These are phyloP conservation scores for Verticillium longisporum DNA, from an alignment of 2,329 filamentous ascomycete species.

Conservation along the genomic window DNA sequence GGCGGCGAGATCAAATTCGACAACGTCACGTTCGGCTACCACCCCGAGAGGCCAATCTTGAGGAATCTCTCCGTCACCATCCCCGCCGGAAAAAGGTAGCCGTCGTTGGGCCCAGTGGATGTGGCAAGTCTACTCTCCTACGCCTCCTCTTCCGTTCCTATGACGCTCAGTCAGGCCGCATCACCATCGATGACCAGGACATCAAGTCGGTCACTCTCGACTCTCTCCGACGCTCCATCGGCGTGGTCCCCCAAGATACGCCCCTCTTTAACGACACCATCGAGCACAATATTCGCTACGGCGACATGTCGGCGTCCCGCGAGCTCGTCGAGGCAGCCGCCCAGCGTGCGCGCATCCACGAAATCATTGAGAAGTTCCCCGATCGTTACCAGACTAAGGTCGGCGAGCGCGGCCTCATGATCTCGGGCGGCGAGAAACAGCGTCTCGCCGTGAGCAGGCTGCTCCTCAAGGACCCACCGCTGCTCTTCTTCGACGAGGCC, in stretches of 20 bases:
- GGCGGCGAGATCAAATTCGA: conserved; percentile 92
- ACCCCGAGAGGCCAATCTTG: conserved; percentile 78
- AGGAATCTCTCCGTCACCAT: conserved; percentile 81
- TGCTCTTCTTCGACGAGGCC: conserved; percentile 93
- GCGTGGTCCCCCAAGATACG: conserved; percentile 95
- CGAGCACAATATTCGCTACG: conserved; percentile 92
- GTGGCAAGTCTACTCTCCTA: conserved; percentile 91
- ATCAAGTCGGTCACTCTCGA: conserved; percentile 77
- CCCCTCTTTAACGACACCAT: conserved; percentile 96
- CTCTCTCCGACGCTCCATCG: conserved; percentile 77
- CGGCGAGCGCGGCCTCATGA: conserved; percentile 93
- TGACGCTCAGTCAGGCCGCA: conserved; percentile 77
- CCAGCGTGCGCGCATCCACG: conserved; percentile 75
- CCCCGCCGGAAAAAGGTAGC: conserved; percentile 94
- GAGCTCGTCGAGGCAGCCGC: conserved; percentile 74
- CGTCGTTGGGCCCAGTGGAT: conserved; percentile 89
- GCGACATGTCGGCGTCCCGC: conserved; percentile 66
- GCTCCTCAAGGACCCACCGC: conserved; percentile 79
- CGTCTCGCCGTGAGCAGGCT: conserved; percentile 76
- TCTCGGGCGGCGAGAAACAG: conserved; percentile 91
- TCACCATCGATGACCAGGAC: conserved; percentile 90
- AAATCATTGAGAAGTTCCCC: conserved; percentile 71
- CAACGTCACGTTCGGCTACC: conserved; percentile 91
- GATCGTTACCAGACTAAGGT: conserved; percentile 90
- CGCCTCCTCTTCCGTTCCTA: conserved; percentile 91